Evolutionary conservation across 805 yeast species (phyloP), one percentile per base, ranked within the genome.

Genomic region (Yamadazyma insecticola): DNA sequence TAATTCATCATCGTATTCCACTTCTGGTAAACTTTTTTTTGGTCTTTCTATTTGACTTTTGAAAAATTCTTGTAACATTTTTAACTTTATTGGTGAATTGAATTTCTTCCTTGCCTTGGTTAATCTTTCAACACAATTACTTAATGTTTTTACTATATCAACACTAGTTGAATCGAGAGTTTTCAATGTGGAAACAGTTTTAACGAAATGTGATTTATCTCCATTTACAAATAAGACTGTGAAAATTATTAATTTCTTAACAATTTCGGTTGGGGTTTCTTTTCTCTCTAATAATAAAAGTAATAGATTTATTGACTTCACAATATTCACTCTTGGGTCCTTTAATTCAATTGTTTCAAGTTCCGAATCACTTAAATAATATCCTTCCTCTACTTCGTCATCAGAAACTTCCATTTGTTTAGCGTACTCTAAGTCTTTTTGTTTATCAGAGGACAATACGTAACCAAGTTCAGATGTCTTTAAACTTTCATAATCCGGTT

Each of bases 381-480:
- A 29, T 10, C 21, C 23, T 2, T 13, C 22, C 2, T 22, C 29
- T 7, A 13, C 2, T 23, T 40, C 44, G 24, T 40, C 50, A 28
- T 55, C 61, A 13, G 57, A 52, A 13, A 46, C 51, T 17, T 53
- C 54, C 49, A 62, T 53, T 27, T 49, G 66, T 11, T 33, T 26
- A 6, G 51, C 44, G 40, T 52, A 47, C 10, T 26, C 33, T n/a
- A 19, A 30, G 9, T 29, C 16, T 9, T 9, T 5, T 11, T n/a
- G 8, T 6, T 16, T 19, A 25, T 40, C 44, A 3, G 32, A 9
- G 4, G 16, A 23, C 12, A 29, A 20, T n/a, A 40, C 32, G 20
- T 10, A 40, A 11, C 24, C n/a, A n/a, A n/a, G n/a, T n/a, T n/a
- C n/a, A n/a, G n/a, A n/a, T n/a, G n/a, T n/a, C n/a, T n/a, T n/a